Base-by-base conservation (phyloP, 1,284 basidiomycete species). In the Mycena sp. region DNA sequence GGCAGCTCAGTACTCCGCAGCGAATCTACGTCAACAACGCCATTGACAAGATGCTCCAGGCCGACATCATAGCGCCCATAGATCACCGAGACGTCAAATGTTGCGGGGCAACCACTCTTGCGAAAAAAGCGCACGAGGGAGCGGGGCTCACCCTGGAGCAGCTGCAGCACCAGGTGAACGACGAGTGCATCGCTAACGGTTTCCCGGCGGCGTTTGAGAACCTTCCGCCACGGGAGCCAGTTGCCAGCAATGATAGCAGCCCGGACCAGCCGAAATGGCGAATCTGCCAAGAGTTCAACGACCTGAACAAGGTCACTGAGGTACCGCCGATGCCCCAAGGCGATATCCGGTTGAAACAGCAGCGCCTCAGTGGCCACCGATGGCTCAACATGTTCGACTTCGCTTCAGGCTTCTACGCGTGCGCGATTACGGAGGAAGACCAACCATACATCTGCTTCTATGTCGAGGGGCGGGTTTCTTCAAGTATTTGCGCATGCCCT, bases 381-480 rank as follows among this genome's bases (percentile, higher is more conserved):
- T n/a, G n/a, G n/a, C n/a, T n/a, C n/a, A n/a, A n/a, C n/a, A n/a
- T n/a, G n/a, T n/a, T n/a, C n/a, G n/a, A n/a, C n/a, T n/a, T n/a
- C n/a, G n/a, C n/a, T n/a, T n/a, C n/a, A n/a, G n/a, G n/a, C n/a
- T n/a, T n/a, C n/a, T n/a, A n/a, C n/a, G n/a, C n/a, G n/a, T n/a
- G n/a, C n/a, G n/a, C n/a, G n/a, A n/a, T n/a, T n/a, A n/a, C n/a
- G n/a, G n/a, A n/a, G n/a, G n/a, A n/a, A n/a, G n/a, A n/a, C n/a
- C n/a, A n/a, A n/a, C n/a, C n/a, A n/a, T n/a, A n/a, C n/a, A n/a
- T n/a, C n/a, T n/a, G n/a, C n/a, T 80, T 81, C 67, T 80, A 78
- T 51, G 70, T 81, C 0, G 77, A 79, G 64, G 80, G 80, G 0
- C 53, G 72, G 81, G 80, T 1, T 78, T 75, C 57, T 78, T 76